phyloP scores from a whole-genome alignment of 2,329 filamentous ascomycete genomes.

The Fusarium goolgardi region DNA sequence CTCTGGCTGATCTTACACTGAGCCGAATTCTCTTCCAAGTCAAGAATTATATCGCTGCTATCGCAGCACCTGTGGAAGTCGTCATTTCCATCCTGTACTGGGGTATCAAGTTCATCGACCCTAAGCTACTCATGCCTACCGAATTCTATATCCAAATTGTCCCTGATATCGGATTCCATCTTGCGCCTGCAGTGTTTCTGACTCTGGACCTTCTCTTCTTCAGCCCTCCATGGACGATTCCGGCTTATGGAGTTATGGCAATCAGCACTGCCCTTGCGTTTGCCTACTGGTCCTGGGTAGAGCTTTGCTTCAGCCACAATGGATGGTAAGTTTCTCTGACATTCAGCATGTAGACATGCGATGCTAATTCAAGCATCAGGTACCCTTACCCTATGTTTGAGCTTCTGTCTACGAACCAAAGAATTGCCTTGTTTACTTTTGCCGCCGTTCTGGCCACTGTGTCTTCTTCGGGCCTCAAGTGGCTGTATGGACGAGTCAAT shows the following conservation, averaged over 20 bases:
- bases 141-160: constrained; percentile 66
- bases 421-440: constrained; percentile 74
- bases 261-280: constrained; percentile 71
- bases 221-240: constrained; percentile 78
- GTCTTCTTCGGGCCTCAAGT: constrained; percentile 76
- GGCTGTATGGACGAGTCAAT: constrained; percentile 75
- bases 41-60: constrained; percentile 75
- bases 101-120: constrained; percentile 71
- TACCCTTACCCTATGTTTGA: constrained; percentile 91
- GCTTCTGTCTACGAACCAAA: constrained; percentile 71
- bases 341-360: neutral
- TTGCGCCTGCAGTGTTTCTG: constrained; percentile 73
- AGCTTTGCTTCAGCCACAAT: constrained; percentile 75
- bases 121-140: constrained; percentile 63
- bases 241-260: constrained; percentile 67
- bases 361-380: constrained; percentile 54
- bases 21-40: constrained; percentile 68
- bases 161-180: constrained; percentile 73
- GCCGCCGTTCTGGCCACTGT: constrained; percentile 78
- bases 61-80: constrained; percentile 75
- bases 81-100: constrained; percentile 80
- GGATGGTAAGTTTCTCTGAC: constrained; percentile 62
- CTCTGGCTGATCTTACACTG: constrained; percentile 73
- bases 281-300: constrained; percentile 81
- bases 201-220: constrained; percentile 74